A percentile compares a stretch with the other conserved stretches of the same genome.
Evolutionary conservation across 305 asterid genomes (phyloP).

Genomic region (Fraxinus greggii): DNA sequence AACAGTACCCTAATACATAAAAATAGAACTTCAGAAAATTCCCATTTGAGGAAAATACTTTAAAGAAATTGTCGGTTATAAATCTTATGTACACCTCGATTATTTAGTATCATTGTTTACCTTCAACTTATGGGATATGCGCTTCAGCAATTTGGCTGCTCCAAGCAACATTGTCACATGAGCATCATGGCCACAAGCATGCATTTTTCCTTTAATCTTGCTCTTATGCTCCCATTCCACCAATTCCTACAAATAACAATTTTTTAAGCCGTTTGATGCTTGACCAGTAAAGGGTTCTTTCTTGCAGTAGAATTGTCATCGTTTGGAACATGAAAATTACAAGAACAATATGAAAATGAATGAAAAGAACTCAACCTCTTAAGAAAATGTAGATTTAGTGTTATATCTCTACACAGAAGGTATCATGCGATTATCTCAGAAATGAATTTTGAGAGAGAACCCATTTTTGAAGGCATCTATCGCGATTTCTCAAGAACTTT

Average conservation of each 20-base stretch:
- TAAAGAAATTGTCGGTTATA: neutral
- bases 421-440: neutral
- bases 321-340: neutral
- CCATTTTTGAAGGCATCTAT: neutral
- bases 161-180: slow-evolving; percentile 91
- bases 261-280: neutral
- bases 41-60: neutral
- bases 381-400: neutral
- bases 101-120: slow-evolving; percentile 27
- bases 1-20: slow-evolving; percentile 61
- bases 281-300: neutral
- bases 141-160: slow-evolving; percentile 78
- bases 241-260: slow-evolving; percentile 53
- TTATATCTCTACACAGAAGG: neutral
- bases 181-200: slow-evolving; percentile 95
- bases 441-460: neutral
- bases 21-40: slow-evolving; percentile 11
- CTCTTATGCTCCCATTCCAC: slow-evolving; percentile 94
- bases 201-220: slow-evolving; percentile 85
- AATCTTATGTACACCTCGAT: neutral
- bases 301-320: neutral
- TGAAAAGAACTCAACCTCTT: neutral
- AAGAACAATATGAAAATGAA: neutral
- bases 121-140: slow-evolving; percentile 55
- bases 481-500: neutral